Base-by-base conservation (phyloP, 805 yeast species). In the Metschnikowia picachoensis region DNA sequence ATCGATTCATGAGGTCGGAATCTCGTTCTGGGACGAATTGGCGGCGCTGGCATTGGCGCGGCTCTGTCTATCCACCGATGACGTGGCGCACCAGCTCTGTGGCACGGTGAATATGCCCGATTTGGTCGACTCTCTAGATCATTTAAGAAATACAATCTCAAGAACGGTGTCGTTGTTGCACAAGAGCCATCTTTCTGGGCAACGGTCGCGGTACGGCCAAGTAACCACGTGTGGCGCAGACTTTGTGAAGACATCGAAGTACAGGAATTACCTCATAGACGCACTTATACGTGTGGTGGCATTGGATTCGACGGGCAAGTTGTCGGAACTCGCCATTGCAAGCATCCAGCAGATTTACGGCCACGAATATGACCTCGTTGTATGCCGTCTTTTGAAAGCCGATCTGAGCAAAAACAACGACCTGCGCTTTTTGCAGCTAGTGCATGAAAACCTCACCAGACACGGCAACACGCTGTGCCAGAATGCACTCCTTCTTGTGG, bases 21-120 rank as follows among this genome's bases (percentile, higher is more conserved):
- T 32, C 0, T 20, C 30, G 3, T 61, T 76, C 29, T 85, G 91
- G 91, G 72, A 70, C 11, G 90, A 85, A 56, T 63, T 83, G 1
- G 78, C 74, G 46, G 83, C 80, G 2, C 79, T 85, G 30, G 68
- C 76, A 14, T 56, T 83, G 27, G 73, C 85, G 27, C 67, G 94
- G 52, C 66, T 79, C 9, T 57, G 82, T 8, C 51, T 74, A n/a
- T 76, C 75, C 16, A 68, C 78, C 35, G 80, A 75, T 47, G 81
- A 80, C 52, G 67, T 76, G 2, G 74, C 78, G 16, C 67, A 80
- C 43, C 83, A 77, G 52, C 53, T 80, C 11, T 82, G 87, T 0
- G 87, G 86, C 0, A 65, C 76, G 68, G 62, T 84, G 67, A 61
- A 74, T 66, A 53, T 49, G 20, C 44, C 49, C 2, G 47, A 38